A percentile compares a stretch with the other conserved stretches of the same genome.
These are phyloP conservation scores for Hypocreales sp. DNA, from an alignment of 2,329 filamentous ascomycete genomes.

Conservation along the genomic window DNA sequence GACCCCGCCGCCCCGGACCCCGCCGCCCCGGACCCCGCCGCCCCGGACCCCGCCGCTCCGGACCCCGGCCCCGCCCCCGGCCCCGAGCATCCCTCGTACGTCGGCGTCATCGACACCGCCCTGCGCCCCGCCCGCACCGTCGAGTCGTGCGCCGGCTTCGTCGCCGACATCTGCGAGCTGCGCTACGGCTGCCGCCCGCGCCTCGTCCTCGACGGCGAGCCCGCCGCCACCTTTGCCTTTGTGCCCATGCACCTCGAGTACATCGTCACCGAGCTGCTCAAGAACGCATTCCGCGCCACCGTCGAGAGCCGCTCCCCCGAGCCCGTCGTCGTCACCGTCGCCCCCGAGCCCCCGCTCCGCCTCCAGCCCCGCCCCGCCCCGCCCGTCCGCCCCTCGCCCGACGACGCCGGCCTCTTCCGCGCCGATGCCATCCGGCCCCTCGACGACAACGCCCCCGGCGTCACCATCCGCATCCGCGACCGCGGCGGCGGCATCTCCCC, in stretches of 20 bases:
- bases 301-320: slow-evolving; percentile 72
- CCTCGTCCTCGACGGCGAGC: slow-evolving; percentile 70
- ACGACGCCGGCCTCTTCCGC: slow-evolving; percentile 23
- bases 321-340: slow-evolving; percentile 84
- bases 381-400: slow-evolving; percentile 17
- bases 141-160: slow-evolving; percentile 73
- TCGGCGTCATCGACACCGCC: slow-evolving; percentile 88
- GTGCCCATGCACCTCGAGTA: slow-evolving; percentile 95
- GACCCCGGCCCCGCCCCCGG: slow-evolving; percentile 32
- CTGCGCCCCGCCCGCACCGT: slow-evolving; percentile 70
- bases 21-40: slow-evolving; percentile 62
- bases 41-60: slow-evolving; percentile 78
- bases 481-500: slow-evolving; percentile 87
- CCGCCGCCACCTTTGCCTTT: slow-evolving; percentile 79
- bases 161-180: slow-evolving; percentile 91
- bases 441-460: slow-evolving; percentile 57
- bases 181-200: slow-evolving; percentile 82
- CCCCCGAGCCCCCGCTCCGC: slow-evolving; percentile 41
- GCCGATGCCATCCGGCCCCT: slow-evolving; percentile 38
- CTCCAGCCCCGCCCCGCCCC: slow-evolving; percentile 9
- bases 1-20: background rate
- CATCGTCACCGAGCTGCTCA: slow-evolving; percentile 89
- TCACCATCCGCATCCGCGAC: slow-evolving; percentile 91
- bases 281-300: slow-evolving; percentile 90
- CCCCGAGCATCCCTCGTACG: slow-evolving; percentile 49